Evolutionary conservation across 306 rosid species (phyloP), one percentile per base, ranked within the genome.

Genomic region (Pterocarpus santalinus): DNA sequence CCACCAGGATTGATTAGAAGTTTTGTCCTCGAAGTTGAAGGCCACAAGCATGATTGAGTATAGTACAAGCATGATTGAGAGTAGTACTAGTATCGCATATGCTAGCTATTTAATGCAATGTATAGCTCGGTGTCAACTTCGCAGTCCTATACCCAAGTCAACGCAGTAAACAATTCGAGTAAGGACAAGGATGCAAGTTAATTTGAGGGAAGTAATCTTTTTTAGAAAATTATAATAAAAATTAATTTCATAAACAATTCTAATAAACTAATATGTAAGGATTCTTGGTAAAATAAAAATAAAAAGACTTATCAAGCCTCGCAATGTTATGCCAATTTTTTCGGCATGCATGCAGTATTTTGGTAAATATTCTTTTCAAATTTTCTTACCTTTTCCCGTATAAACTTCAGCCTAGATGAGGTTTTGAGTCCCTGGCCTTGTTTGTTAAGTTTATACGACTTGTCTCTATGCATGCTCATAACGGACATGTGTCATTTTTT

Each of bases 1-100:
- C 43, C 62, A 46, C 71, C 57, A 44, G 22, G 34, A 67, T 68
- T 73, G 68, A 53, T n/a, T 35, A 62, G 33, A 65, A 38, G 44
- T 56, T 16, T 67, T 22, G 69, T 67, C 65, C 61, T 55, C 38
- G 0, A 46, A 36, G 69, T 68, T 70, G 67, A 69, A 22, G 16
- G 58, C 46, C 33, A 28, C 51, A 8, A 22, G 66, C 47, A 39
- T 55, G 68, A 68, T 34, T n/a, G 7, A 52, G 65, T 49, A 46
- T 32, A 75, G 1, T 22, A 22, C 28, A 22, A 0, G 28, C 28
- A 22, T 22, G 28, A 22, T 22, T 22, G 28, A 22, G 28, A 22
- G 28, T 22, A 22, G 28, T 22, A 22, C 28, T 22, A 22, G 51
- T n/a, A 55, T 17, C 10, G 32, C 16, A n/a, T 34, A 9, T n/a